These are phyloP conservation scores for Citrus australasica DNA, from an alignment of 345 rosid genomes.

Conservation along the genomic window DNA sequence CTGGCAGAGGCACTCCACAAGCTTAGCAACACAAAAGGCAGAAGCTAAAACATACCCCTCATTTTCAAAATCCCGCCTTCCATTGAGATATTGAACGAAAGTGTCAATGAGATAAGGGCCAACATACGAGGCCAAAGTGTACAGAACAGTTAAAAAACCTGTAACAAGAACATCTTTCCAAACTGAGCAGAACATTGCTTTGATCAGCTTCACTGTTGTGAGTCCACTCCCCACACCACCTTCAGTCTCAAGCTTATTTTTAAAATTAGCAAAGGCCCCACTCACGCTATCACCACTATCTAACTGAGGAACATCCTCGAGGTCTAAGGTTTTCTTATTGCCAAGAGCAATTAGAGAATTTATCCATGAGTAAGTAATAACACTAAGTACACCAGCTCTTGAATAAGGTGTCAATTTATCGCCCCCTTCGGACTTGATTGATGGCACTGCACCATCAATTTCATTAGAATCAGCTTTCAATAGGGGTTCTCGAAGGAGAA, in stretches of 20 bases:
- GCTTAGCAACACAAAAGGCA: conserved; percentile 53
- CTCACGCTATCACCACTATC: conserved; percentile 44
- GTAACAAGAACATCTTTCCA: conserved; percentile 48
- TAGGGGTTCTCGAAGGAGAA: conserved; percentile 48
- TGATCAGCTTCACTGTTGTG: conserved; percentile 47
- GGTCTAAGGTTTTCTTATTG: conserved; percentile 53
- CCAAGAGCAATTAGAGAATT: conserved; percentile 55
- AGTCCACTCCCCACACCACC: conserved; percentile 26
- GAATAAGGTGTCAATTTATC: conserved; percentile 46
- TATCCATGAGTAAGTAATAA: conserved; percentile 63
- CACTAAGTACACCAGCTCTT: conserved; percentile 39
- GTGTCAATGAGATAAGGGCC: conserved; percentile 64
- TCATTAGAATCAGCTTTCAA: conserved; percentile 32
- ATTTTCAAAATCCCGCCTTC: conserved; percentile 37
- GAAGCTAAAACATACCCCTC: conserved; percentile 57
- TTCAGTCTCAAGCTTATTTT: conserved; percentile 42
- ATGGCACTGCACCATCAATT: conserved; percentile 5
- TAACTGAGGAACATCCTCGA: conserved; percentile 68
- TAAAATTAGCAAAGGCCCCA: conserved; percentile 35
- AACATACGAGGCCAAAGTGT: conserved; percentile 48
- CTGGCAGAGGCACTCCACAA: conserved; percentile 52
- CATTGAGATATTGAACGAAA: conserved; percentile 53
- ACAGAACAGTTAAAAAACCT: conserved; percentile 32
- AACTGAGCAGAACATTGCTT: conserved; percentile 38
- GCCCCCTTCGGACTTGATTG: conserved; percentile 30